Conservation (phyloP, 495 filamentous ascomycete species). For the Podospora bellae-mahoneyi region DNA sequence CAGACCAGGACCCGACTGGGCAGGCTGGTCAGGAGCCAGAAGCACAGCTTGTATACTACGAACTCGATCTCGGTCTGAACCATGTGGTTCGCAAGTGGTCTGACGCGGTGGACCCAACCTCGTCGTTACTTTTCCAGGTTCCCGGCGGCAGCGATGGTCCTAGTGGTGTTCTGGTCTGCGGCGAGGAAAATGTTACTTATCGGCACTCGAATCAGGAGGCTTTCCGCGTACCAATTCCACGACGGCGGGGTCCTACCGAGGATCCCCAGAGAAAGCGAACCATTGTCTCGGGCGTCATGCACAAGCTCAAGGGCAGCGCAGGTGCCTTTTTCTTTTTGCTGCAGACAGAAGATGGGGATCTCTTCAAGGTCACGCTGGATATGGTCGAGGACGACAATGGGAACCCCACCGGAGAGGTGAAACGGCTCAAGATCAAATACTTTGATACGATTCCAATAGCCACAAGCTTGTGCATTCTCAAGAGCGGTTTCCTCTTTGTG, state of each 20-base stretch:
- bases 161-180: conserved; percentile 91
- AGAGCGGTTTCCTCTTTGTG: conserved; percentile 92
- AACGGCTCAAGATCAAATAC: conserved; percentile 87
- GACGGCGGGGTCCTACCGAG: conserved; percentile 80
- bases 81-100: conserved; percentile 96
- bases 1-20: conserved; percentile 86
- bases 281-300: conserved; percentile 89
- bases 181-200: conserved; percentile 92
- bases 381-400: conserved; percentile 80
- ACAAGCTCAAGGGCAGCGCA: conserved; percentile 80
- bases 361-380: conserved; percentile 94
- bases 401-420: conserved; percentile 74
- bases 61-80: conserved; percentile 93
- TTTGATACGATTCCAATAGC: conserved; percentile 94
- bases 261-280: conserved; percentile 85
- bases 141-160: conserved; percentile 92
- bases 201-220: conserved; percentile 87
- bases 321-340: conserved; percentile 94
- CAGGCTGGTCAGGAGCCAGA: conserved; percentile 76
- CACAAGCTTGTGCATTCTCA: conserved; percentile 81
- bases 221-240: conserved; percentile 84
- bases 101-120: conserved; percentile 85
- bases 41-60: conserved; percentile 92
- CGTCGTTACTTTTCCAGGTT: conserved; percentile 89
- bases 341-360: conserved; percentile 91